Evolutionary conservation across 2,329 filamentous ascomycete species (phyloP).

Genomic region (Coleophoma cylindrospora): DNA sequence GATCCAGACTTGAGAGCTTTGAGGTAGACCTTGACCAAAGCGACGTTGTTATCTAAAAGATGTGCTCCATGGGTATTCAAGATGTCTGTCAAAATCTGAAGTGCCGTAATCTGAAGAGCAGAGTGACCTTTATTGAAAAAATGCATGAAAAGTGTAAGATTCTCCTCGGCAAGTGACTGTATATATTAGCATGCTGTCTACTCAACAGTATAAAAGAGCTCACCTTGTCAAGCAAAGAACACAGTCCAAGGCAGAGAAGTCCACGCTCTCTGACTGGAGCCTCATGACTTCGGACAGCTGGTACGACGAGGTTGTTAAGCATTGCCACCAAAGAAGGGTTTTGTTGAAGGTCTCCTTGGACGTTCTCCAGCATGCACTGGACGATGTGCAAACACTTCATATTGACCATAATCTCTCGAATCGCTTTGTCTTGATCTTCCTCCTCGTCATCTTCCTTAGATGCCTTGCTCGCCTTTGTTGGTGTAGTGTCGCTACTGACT

Average conservation of each 20-base stretch:
- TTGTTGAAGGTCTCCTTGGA: conserved; percentile 79
- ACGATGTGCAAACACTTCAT: conserved; percentile 98
- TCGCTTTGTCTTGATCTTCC: conserved; percentile 66
- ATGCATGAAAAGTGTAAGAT: conserved; percentile 88
- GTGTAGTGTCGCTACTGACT: conserved; percentile 61
- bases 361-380: conserved; percentile 94
- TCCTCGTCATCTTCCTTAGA: conserved; percentile 46
- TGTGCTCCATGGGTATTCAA: conserved; percentile 83
- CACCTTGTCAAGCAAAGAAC: conserved; percentile 81
- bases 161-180: conserved; percentile 80
- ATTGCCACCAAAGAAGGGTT: conserved; percentile 94
- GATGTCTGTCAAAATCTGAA: conserved; percentile 92
- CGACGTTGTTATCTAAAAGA: conserved; percentile 61
- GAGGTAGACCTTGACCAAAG: conserved; percentile 79
- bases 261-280: conserved; percentile 89
- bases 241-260: conserved; percentile 82
- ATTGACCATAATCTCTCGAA: conserved; percentile 92
- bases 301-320: conserved; percentile 94
- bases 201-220: neutral
- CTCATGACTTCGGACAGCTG: conserved; percentile 89
- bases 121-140: conserved; percentile 94
- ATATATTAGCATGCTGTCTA: conserved; percentile 6
- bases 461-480: conserved; percentile 34
- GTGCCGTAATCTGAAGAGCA: conserved; percentile 78
- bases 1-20: conserved; percentile 71